phyloP scores from a whole-genome alignment of 495 filamentous ascomycete species.

The Symbiotaphrina buchneri region DNA sequence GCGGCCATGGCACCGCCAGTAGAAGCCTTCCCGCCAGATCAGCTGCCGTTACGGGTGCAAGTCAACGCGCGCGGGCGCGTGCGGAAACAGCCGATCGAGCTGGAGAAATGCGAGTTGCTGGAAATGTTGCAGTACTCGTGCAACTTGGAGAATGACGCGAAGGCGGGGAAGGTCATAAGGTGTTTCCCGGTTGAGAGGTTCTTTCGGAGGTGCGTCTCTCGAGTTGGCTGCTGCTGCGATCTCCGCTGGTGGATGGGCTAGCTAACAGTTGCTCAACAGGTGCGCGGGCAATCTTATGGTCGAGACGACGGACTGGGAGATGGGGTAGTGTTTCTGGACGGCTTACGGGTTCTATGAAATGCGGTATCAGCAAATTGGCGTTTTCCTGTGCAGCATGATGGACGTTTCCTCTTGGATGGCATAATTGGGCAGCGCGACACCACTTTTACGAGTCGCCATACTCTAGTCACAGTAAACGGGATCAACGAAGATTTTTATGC shows the following conservation, averaged over 20 bases:
- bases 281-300: conserved; percentile 5
- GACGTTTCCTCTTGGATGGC: too few species aligned
- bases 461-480: too few species aligned
- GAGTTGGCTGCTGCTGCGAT: too few species aligned
- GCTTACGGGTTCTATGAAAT: too few species aligned
- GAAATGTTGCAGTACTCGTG: conserved; percentile 74
- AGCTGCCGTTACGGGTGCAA: conserved; percentile 27
- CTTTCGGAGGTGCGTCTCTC: conserved; percentile 47
- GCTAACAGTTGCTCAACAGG: conserved; percentile 1
- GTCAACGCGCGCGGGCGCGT: conserved; percentile 17
- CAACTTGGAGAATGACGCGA: conserved; percentile 25
- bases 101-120: conserved; percentile 47
- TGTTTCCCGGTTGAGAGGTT: conserved; percentile 57
- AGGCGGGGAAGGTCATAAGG: conserved; percentile 29
- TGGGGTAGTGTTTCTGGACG: too few species aligned
- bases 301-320: conserved; percentile 4
- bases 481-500: too few species aligned
- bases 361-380: too few species aligned
- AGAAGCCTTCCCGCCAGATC: conserved; percentile 26
- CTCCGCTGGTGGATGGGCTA: neutral
- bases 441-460: too few species aligned
- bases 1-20: conserved; percentile 36
- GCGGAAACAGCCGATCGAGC: conserved; percentile 27
- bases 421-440: too few species aligned
- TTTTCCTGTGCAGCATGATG: too few species aligned